Evolutionary conservation across 495 filamentous ascomycete genomes (phyloP).

Genomic region (Tuber aestivum): DNA sequence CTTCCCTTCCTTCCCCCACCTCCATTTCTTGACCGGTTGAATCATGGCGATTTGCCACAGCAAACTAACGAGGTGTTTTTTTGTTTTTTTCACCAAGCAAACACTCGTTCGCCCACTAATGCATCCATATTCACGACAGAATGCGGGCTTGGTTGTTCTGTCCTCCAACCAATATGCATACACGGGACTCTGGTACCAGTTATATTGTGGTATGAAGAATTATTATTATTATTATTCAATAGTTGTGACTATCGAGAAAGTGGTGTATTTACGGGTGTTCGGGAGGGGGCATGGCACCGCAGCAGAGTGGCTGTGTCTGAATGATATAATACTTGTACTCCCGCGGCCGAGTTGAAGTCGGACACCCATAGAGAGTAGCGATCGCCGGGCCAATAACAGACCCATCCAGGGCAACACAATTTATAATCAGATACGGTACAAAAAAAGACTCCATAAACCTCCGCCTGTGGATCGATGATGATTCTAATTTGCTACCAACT

Average conservation of each 20-base stretch:
- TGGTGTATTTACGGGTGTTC: background rate
- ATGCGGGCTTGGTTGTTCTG: background rate
- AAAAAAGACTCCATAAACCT: no score
- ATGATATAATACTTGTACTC: no score
- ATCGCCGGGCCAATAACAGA: no score
- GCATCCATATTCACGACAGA: background rate
- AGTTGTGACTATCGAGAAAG: background rate
- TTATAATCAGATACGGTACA: no score
- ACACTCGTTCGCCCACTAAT: background rate
- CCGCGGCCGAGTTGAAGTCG: no score
- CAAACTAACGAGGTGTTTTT: background rate
- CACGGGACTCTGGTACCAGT: background rate
- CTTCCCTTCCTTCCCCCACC: background rate
- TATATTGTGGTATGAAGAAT: background rate
- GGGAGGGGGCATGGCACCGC: background rate
- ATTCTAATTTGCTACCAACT: no score
- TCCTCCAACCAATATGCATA: background rate
- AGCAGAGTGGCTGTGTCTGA: background rate
- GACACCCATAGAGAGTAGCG: no score
- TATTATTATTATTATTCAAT: background rate
- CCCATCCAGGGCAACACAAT: no score
- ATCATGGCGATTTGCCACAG: background rate
- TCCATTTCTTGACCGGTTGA: background rate
- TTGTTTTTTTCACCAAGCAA: background rate
- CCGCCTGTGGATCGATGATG: no score